Evolutionary conservation across 2,329 filamentous ascomycete species (phyloP), one percentile per base, ranked within the genome.

Genomic region (Xylaria sp.): DNA sequence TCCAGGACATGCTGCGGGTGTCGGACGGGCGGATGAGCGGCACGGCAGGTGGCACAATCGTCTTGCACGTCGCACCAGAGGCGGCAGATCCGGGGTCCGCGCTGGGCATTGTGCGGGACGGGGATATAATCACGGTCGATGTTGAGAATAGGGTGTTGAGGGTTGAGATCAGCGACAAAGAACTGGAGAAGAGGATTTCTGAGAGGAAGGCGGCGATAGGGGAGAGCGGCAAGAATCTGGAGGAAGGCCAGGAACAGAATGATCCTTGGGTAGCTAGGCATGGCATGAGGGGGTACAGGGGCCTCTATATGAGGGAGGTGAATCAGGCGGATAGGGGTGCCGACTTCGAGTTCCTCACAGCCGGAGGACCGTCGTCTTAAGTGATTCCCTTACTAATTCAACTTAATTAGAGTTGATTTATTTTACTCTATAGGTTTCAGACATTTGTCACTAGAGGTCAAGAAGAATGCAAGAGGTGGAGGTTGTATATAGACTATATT

Each of bases 21-120:
- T 97, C 93, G 0, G 94, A 97, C 75, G 94, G 94, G 0, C 82
- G 94, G 36, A 97, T 97, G 83, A 92, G 88, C 28, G 94, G 94
- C 4, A 96, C 94, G 0, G 92, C 89, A 1, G 94, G 97, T 56
- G 94, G 94, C 0, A 97, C 96, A 65, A 95, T 97, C 72, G 93
- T 96, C 0, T 89, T 96, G 6, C 94, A 97, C 74, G 90, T 97
- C 6, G 90, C 90, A 2, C 94, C 94, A 0, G 94, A 97, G 80
- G 93, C 93, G 0, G 93, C 92, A 0, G 80, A 86, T 36, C 92
- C 92, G 0, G 89, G 87, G 11, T 93, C 92, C 0, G 92, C 93
- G 0, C 88, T 97, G 70, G 94, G 92, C 0, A 81, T 97, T 1
- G 89, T 97, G 3, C 80, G 84, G 68, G 88, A 93, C 68, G 94